These are phyloP conservation scores for Saccharomycopsis olivae DNA, from an alignment of 805 yeast genomes.

Conservation along the genomic window DNA sequence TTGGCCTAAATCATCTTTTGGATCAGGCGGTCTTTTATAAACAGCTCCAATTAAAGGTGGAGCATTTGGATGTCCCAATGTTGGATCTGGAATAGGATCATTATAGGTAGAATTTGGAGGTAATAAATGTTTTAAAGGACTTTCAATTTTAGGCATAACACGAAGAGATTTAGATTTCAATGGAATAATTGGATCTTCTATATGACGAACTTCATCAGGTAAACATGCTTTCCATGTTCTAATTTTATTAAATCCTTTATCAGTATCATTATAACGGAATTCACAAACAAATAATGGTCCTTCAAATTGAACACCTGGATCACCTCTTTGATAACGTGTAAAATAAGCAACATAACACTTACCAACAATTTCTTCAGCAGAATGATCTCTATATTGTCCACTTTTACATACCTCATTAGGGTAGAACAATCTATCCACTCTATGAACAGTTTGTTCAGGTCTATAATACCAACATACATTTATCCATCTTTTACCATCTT, in stretches of 20 bases:
- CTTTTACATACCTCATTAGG: conserved; percentile 94
- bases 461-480: conserved; percentile 97
- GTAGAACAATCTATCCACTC: conserved; percentile 79
- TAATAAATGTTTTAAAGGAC: conserved; percentile 73
- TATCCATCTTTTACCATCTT: conserved; percentile 75
- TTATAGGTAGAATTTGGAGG: conserved; percentile 62
- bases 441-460: conserved; percentile 96
- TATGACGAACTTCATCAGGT: conserved; percentile 88
- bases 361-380: conserved; percentile 79
- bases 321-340: conserved; percentile 90
- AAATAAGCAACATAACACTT: conserved; percentile 92
- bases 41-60: conserved; percentile 96
- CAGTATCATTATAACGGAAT: conserved; percentile 84
- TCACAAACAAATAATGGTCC: conserved; percentile 91
- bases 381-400: conserved; percentile 92
- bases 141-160: conserved; percentile 62
- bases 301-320: conserved; percentile 71
- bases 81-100: conserved; percentile 76
- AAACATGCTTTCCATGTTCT: conserved; percentile 98
- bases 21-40: conserved; percentile 62
- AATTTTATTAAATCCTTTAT: conserved; percentile 84
- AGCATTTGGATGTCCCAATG: conserved; percentile 70
- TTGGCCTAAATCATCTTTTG: conserved; percentile 68
- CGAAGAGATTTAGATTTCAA: conserved; percentile 58
- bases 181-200: conserved; percentile 71